Percentiles rank a stretch among this genome's conserved stretches.
These are phyloP conservation scores for Lipomyces yarrowii DNA, from an alignment of 1,139 yeast species.

Conservation along the genomic window DNA sequence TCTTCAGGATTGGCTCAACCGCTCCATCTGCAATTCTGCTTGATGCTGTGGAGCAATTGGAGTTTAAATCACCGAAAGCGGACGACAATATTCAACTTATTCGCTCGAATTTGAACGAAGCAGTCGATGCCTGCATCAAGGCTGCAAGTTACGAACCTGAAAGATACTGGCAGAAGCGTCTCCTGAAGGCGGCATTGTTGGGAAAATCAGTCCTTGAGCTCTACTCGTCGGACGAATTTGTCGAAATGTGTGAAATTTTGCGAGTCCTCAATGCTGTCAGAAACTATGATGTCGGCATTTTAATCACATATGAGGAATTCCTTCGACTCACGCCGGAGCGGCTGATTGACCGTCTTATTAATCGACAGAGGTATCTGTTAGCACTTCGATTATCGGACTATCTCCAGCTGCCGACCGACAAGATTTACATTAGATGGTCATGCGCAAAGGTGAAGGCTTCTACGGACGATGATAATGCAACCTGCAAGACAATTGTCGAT, in stretches of 20 bases:
- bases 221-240: constrained; percentile 63
- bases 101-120: constrained; percentile 55
- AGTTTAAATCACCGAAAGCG: constrained; percentile 76
- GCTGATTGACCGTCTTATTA: constrained; percentile 60
- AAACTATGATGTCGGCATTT: constrained; percentile 64
- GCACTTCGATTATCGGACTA: constrained; percentile 64
- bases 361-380: constrained; percentile 62
- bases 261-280: constrained; percentile 73
- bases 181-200: constrained; percentile 79
- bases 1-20: constrained; percentile 81
- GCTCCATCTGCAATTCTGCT: constrained; percentile 79
- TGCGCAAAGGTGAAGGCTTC: constrained; percentile 61
- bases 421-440: constrained; percentile 81
- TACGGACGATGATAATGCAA: constrained; percentile 58
- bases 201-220: constrained; percentile 71
- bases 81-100: constrained; percentile 73
- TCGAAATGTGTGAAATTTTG: constrained; percentile 59
- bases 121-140: constrained; percentile 69
- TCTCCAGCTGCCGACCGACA: constrained; percentile 55
- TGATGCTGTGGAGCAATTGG: constrained; percentile 78
- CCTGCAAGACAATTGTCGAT: constrained; percentile 54
- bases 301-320: constrained; percentile 62
- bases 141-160: constrained; percentile 82
- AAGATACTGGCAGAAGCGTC: constrained; percentile 74
- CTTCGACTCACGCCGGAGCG: constrained; percentile 47